Conservation (phyloP, 805 yeast genomes). For the Jamesozyma spencerorum region DNA sequence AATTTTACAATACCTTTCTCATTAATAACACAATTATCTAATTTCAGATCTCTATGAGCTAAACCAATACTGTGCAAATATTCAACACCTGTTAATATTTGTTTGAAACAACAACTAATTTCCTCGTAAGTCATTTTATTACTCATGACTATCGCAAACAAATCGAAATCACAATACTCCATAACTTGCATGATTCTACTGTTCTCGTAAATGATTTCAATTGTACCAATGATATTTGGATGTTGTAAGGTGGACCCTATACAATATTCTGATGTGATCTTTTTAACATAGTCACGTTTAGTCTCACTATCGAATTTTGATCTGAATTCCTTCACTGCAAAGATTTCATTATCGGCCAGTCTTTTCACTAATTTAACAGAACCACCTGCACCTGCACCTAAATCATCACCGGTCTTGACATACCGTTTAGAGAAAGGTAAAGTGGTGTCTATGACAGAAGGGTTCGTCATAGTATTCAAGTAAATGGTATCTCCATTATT, state of each 20-base stretch:
- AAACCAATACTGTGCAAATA: slow-evolving; percentile 79
- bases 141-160: slow-evolving; percentile 91
- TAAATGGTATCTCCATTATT: slow-evolving; percentile 31
- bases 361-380: slow-evolving; percentile 68
- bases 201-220: slow-evolving; percentile 83
- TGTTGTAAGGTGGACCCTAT: slow-evolving; percentile 85
- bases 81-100: slow-evolving; percentile 68
- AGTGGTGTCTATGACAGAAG: slow-evolving; percentile 31
- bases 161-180: slow-evolving; percentile 90
- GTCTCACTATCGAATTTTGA: slow-evolving; percentile 65
- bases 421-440: slow-evolving; percentile 65
- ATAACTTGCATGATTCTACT: slow-evolving; percentile 82
- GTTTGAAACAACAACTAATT: slow-evolving; percentile 82
- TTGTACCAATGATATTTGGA: slow-evolving; percentile 82
- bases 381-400: slow-evolving; percentile 96
- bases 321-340: slow-evolving; percentile 90
- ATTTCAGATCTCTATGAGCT: slow-evolving; percentile 84
- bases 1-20: slow-evolving; percentile 77
- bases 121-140: slow-evolving; percentile 76
- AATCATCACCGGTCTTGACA: slow-evolving; percentile 70
- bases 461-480: slow-evolving; percentile 23
- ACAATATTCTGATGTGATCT: slow-evolving; percentile 90
- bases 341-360: slow-evolving; percentile 55
- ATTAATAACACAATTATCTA: slow-evolving; percentile 87
- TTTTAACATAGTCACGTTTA: slow-evolving; percentile 78